Base-by-base conservation (phyloP, 208 protist genomes). In the Crithidia expoeki region DNA sequence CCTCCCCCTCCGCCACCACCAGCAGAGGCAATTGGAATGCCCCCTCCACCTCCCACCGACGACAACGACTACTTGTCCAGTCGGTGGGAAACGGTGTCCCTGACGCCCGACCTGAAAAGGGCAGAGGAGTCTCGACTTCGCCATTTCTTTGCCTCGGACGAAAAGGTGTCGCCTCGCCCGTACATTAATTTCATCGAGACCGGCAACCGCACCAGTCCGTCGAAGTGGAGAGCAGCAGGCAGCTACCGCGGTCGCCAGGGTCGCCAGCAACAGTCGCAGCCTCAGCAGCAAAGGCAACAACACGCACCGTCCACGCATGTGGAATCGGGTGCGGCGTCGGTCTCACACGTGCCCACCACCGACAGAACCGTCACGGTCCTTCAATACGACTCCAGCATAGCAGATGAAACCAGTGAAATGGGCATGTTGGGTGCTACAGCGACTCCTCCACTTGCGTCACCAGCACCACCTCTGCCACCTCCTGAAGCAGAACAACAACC, bases 41-140 rank as follows among this genome's bases (percentile, higher is more conserved):
- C 42, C 4, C 42, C 42, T 2, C 42, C 52, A 7, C 21, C 38
- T 3, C 38, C 44, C 28, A 11, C 28, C 0, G 50, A 53, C 27
- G 57, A 51, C n/a, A 59, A 58, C 28, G 33, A 49, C 57, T n/a
- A n/a, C 30, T 33, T 25, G 19, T 17, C 21, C 9, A 69, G 30
- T 25, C 33, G 63, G 32, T 81, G 75, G 75, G 75, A 81, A 32
- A 68, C 69, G 4, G 60, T 33, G 17, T 76, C 75, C 17, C 36
- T 71, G 49, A 76, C 68, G 9, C 56, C 75, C 4, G 69, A 58
- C 19, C 49, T 68, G 40, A 59, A 40, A 6, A n/a, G 63, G 30
- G 58, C 50, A 0, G 65, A 81, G 21, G 70, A 68, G 46, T 6
- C 23, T 21, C 56, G n/a, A 9, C 65, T 81, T 34, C 70, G 69